A percentile compares a stretch with the other conserved stretches of the same genome.
These are phyloP conservation scores for Blastomyces silverae DNA, from an alignment of 2,329 filamentous ascomycete genomes.

Conservation along the genomic window DNA sequence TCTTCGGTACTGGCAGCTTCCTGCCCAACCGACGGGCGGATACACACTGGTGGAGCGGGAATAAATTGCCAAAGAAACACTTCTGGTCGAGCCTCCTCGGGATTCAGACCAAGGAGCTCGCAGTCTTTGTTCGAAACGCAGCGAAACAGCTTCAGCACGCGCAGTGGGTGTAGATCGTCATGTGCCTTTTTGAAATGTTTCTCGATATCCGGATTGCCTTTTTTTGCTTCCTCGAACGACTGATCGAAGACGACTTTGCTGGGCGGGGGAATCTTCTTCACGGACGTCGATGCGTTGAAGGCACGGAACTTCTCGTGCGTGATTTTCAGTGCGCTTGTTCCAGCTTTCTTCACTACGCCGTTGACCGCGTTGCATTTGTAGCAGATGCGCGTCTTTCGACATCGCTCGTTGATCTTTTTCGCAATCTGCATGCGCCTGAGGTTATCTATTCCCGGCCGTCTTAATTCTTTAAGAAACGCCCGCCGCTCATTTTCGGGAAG, in stretches of 20 bases:
- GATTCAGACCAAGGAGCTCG: conserved; percentile 82
- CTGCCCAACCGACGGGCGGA: conserved; percentile 87
- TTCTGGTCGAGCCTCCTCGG: conserved; percentile 78
- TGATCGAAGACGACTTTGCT: conserved; percentile 79
- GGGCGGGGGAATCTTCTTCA: conserved; percentile 72
- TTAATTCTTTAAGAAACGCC: conserved; percentile 68
- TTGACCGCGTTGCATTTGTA: conserved; percentile 76
- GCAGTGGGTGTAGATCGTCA: conserved; percentile 86
- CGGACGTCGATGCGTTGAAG: conserved; percentile 81
- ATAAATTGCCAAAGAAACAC: conserved; percentile 98
- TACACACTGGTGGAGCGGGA: conserved; percentile 87
- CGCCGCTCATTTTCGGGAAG: conserved; percentile 74
- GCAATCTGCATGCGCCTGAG: conserved; percentile 73
- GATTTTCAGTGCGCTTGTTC: conserved; percentile 75
- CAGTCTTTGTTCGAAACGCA: conserved; percentile 78
- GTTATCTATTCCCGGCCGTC: conserved; percentile 77
- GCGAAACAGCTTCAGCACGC: conserved; percentile 86
- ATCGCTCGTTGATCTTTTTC: conserved; percentile 84
- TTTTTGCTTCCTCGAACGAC: conserved; percentile 74
- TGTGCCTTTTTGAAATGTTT: conserved; percentile 87
- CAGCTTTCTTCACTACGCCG: conserved; percentile 84
- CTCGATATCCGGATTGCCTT: conserved; percentile 72
- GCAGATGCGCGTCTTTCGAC: conserved; percentile 77
- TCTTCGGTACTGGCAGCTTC: conserved; percentile 93
- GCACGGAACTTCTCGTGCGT: conserved; percentile 86